Evolutionary conservation across 768 basidiomycete genomes (phyloP).

Genomic region (Trametes cingulata): DNA sequence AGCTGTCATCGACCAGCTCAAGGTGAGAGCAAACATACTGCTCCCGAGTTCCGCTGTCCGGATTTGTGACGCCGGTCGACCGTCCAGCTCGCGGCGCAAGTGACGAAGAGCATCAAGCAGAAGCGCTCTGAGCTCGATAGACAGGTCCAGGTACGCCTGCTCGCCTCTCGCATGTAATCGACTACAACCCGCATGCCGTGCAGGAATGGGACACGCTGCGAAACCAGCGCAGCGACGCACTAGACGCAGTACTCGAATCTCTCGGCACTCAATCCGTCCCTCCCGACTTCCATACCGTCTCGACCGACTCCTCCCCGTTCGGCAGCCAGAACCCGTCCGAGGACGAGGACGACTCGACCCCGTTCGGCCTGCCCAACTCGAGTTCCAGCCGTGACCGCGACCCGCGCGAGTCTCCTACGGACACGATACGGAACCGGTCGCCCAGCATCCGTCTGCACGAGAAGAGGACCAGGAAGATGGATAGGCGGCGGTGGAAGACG

Average conservation of each 20-base stretch:
- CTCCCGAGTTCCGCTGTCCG: no score
- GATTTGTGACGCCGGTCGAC: background rate
- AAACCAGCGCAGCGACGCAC: constrained; percentile 56
- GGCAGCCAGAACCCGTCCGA: constrained; percentile 67
- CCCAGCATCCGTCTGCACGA: constrained; percentile 19
- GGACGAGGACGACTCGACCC: constrained; percentile 31
- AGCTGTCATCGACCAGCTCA: constrained; percentile 74
- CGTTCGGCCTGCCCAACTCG: constrained; percentile 17
- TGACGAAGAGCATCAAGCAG: constrained; percentile 74
- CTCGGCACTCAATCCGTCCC: constrained; percentile 75
- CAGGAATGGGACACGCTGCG: constrained; percentile 75
- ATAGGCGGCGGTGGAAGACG: constrained; percentile 74
- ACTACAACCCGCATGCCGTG: background rate
- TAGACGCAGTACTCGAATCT: constrained; percentile 72
- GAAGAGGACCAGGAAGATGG: constrained; percentile 27
- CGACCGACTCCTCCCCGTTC: constrained; percentile 71
- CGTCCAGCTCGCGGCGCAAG: constrained; percentile 63
- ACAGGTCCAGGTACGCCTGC: constrained; percentile 56
- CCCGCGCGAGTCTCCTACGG: constrained; percentile 42
- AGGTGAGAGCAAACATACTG: constrained; percentile 48
- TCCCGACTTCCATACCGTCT: constrained; percentile 67
- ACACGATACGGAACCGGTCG: constrained; percentile 38
- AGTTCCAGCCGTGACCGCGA: no score
- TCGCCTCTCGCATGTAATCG: background rate
- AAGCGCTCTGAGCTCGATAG: constrained; percentile 61